Evolutionary conservation across 768 basidiomycete species (phyloP).

Genomic region (Cystobasidium ongulense): DNA sequence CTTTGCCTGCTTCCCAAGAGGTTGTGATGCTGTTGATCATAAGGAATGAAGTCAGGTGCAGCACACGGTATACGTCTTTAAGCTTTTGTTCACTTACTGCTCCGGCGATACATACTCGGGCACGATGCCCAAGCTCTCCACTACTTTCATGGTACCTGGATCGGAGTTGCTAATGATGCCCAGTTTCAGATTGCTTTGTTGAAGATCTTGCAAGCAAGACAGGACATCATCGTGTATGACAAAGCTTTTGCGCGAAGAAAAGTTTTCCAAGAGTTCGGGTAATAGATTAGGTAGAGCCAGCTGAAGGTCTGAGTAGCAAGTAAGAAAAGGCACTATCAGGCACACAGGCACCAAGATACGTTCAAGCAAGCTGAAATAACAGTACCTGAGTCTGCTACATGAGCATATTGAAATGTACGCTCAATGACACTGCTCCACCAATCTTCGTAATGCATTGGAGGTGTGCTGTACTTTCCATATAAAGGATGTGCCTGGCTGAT

Average conservation of each 20-base stretch:
- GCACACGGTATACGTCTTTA: not conserved
- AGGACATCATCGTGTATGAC: constrained; percentile 14
- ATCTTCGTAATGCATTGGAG: constrained; percentile 30
- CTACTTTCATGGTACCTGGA: constrained; percentile 20
- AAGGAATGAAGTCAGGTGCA: not conserved
- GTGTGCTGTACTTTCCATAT: constrained; percentile 22
- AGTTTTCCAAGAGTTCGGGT: constrained; percentile 25
- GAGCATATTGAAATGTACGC: constrained; percentile 16
- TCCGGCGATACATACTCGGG: constrained; percentile 15
- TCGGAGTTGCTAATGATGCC: constrained; percentile 30
- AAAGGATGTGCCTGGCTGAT: not conserved
- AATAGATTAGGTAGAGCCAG: constrained; percentile 21
- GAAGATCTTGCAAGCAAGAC: constrained; percentile 4
- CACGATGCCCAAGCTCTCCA: constrained; percentile 27
- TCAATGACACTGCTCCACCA: constrained; percentile 28
- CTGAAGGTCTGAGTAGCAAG: constrained; percentile 11
- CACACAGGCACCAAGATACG: not conserved
- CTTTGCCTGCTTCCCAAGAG: constrained; percentile 29
- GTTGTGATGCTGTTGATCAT: not conserved
- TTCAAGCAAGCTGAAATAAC: not conserved
- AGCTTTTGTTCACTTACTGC: not conserved
- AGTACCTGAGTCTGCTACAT: constrained; percentile 18
- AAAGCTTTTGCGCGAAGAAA: constrained; percentile 21
- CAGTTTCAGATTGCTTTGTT: not conserved
- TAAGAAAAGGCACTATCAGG: not conserved